Base-by-base conservation (phyloP, 192 early-diverging fungal genomes). In the Backusella sp. region DNA sequence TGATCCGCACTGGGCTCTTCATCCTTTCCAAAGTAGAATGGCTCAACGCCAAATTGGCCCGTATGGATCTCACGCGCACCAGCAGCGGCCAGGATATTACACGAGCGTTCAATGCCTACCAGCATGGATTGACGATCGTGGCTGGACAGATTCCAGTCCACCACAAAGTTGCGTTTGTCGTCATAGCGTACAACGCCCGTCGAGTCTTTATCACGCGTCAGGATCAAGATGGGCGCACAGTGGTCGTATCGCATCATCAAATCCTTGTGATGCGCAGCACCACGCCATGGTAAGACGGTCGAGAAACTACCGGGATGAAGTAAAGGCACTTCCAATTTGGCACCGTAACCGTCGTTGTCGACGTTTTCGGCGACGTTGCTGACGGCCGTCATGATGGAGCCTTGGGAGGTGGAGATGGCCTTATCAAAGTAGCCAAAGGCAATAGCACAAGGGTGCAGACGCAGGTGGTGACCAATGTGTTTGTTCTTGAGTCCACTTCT, bases 351-450 rank as follows among this genome's bases (percentile, higher is more conserved):
- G 7, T 86, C 65, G 21, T 90, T 88, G 72, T 91, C 88, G 0
- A 84, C 73, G 68, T 93, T 87, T 41, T 91, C 90, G 2, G 78
- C 83, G 6, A 85, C 84, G 12, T 81, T 82, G 73, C 79, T 83
- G 74, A 94, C 83, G 15, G 92, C 86, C 1, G 90, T 93, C 90
- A 93, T 91, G 35, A 92, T 92, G 14, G 89, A 83, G 7, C 89
- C 90, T 72, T 84, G 72, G 65, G 86, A 86, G 6, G 79, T 74
- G 11, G 90, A 75, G 26, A 91, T 70, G 0, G 72, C 42, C 52
- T 77, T 78, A 66, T 90, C 80, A 76, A 93, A 95, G 66, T 87
- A 80, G 23, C 92, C 94, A 83, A 91, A 89, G 30, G 88, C 84
- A 53, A 86, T 66, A 15, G 70, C 44, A 34, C 82, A 86, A 36